phyloP scores from a whole-genome alignment of 306 rosid genomes.

The Ziziphus jujuba region DNA sequence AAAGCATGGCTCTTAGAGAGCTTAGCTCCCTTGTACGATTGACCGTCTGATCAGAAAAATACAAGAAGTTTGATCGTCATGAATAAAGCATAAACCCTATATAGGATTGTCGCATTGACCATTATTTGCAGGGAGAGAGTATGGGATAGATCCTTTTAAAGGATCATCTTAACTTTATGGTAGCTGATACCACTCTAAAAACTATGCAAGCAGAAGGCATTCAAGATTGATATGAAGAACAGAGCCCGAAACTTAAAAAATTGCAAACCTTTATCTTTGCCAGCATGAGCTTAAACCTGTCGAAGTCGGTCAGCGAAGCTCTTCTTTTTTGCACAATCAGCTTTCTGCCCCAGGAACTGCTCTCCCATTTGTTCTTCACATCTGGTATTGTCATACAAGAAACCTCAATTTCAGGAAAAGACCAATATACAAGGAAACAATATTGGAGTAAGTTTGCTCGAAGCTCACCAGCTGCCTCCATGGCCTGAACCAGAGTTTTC shows the following conservation, averaged over 20 bases:
- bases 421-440: not conserved
- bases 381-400: constrained; percentile 26
- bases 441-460: not conserved
- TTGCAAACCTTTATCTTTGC: constrained; percentile 48
- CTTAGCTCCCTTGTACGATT: no score
- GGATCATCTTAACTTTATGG: not conserved
- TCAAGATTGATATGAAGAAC: not conserved
- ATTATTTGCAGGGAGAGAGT: no score
- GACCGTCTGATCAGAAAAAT: no score
- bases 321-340: constrained; percentile 50
- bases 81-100: no score
- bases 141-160: no score
- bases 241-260: not conserved
- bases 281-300: constrained; percentile 59
- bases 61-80: no score
- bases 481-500: constrained; percentile 47
- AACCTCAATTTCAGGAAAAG: constrained; percentile 1
- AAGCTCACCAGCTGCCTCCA: constrained; percentile 44
- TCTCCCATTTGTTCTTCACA: constrained; percentile 57
- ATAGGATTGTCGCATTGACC: no score
- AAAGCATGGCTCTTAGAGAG: not conserved
- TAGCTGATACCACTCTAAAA: not conserved
- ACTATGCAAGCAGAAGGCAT: not conserved
- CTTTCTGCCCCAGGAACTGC: constrained; percentile 61
- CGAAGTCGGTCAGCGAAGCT: constrained; percentile 47